Evolutionary conservation across 2,329 filamentous ascomycete species (phyloP).

Genomic region (Neofusicoccum umdonicola): DNA sequence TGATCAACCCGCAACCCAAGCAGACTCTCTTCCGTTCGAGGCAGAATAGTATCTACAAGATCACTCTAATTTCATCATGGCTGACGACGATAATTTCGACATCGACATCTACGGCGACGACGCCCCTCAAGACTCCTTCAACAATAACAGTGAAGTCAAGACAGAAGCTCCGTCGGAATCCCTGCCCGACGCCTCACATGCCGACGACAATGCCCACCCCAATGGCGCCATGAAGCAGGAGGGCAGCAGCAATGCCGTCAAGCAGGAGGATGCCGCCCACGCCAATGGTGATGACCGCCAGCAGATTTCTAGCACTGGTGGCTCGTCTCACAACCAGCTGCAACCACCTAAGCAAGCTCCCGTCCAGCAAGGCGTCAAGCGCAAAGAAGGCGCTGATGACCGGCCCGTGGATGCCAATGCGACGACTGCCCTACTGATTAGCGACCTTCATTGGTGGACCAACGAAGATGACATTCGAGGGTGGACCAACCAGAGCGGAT

Average conservation of each 20-base stretch:
- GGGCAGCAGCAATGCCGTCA: conserved; percentile 20
- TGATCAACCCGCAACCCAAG: conserved; percentile 33
- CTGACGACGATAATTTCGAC: conserved; percentile 68
- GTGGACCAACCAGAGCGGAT: conserved; percentile 76
- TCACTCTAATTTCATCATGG: conserved; percentile 32
- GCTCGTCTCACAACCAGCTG: conserved; percentile 36
- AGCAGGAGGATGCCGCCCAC: conserved; percentile 24
- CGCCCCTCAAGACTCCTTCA: conserved; percentile 29
- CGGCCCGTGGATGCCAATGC: conserved; percentile 58
- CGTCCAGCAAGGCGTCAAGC: conserved; percentile 59
- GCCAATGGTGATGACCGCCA: conserved; percentile 35
- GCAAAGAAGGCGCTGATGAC: conserved; percentile 57
- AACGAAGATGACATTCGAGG: conserved; percentile 85
- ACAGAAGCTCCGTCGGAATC: conserved; percentile 28
- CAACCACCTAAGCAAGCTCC: conserved; percentile 43
- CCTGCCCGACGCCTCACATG: conserved; percentile 18
- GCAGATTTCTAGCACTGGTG: conserved; percentile 45
- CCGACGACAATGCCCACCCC: conserved; percentile 20
- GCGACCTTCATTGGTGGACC: conserved; percentile 94
- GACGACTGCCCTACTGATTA: conserved; percentile 74
- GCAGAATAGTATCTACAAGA: conserved; percentile 38
- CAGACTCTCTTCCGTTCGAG: conserved; percentile 38
- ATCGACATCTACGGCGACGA: conserved; percentile 70
- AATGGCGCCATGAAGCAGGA: conserved; percentile 26
- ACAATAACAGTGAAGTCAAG: conserved; percentile 22